Percentiles rank a stretch among this genome's conserved stretches.
phyloP scores from a whole-genome alignment of 805 yeast species.

The Candida taoyuanica region DNA sequence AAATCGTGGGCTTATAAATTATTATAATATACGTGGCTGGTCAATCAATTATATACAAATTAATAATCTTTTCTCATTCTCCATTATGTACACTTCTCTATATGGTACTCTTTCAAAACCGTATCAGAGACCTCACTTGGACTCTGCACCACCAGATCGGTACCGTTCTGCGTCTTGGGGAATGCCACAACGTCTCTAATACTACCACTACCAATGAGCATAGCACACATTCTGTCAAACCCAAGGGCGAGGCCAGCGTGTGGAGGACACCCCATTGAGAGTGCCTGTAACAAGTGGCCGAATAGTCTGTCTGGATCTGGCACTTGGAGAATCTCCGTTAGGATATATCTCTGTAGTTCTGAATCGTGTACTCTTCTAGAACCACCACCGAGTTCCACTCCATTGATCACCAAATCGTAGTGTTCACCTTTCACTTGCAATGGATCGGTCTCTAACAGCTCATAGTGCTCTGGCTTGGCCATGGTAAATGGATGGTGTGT shows the following conservation, averaged over 20 bases:
- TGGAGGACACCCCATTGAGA: constrained; percentile 93
- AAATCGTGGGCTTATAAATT: neutral
- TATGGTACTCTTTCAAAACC: constrained; percentile 51
- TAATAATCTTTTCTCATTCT: no score
- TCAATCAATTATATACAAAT: neutral
- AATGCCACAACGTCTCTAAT: constrained; percentile 94
- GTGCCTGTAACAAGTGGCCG: constrained; percentile 80
- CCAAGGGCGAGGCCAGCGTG: constrained; percentile 98
- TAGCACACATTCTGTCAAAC: constrained; percentile 88
- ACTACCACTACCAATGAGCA: constrained; percentile 70
- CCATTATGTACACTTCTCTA: no score
- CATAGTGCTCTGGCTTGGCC: constrained; percentile 70
- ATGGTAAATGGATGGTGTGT: constrained; percentile 99
- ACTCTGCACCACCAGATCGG: constrained; percentile 82
- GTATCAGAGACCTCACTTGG: constrained; percentile 61
- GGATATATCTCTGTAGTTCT: constrained; percentile 65
- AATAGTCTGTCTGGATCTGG: constrained; percentile 56
- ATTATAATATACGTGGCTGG: neutral
- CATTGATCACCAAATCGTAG: constrained; percentile 89
- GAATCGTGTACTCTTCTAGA: constrained; percentile 92
- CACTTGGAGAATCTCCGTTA: constrained; percentile 60
- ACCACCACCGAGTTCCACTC: constrained; percentile 97
- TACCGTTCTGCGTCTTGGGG: constrained; percentile 87
- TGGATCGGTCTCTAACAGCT: constrained; percentile 48
- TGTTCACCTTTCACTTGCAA: constrained; percentile 79